These are phyloP conservation scores for Trametes versicolor DNA, from an alignment of 1,284 basidiomycete species.

Conservation along the genomic window DNA sequence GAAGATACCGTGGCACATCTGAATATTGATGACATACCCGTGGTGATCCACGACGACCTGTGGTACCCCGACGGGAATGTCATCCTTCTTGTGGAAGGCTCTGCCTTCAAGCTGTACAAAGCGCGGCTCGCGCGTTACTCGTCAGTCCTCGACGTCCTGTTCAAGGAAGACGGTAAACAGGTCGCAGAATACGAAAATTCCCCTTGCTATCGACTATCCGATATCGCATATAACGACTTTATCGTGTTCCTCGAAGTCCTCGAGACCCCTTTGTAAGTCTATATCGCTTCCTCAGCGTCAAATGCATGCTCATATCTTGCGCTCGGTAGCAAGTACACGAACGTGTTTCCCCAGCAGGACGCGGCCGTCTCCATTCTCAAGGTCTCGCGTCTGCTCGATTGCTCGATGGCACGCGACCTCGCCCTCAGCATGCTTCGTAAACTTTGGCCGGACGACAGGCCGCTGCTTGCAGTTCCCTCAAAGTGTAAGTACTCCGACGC, in stretches of 20 bases:
- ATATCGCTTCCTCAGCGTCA: constrained; percentile 15
- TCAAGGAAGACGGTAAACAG: neutral
- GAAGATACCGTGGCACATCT: neutral
- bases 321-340: constrained; percentile 38
- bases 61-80: constrained; percentile 23
- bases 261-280: constrained; percentile 14
- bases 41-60: constrained; percentile 1
- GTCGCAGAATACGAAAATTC: neutral
- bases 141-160: neutral
- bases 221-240: neutral
- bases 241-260: constrained; percentile 4
- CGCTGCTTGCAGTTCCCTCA: constrained; percentile 42
- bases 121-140: constrained; percentile 10
- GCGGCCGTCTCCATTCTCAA: neutral
- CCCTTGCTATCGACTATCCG: neutral
- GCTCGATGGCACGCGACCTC: neutral
- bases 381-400: neutral
- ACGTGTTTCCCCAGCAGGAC: neutral
- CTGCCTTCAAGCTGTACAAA: constrained; percentile 11
- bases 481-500: constrained; percentile 33
- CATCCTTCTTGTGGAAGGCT: constrained; percentile 3
- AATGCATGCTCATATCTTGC: constrained; percentile 39
- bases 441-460: constrained; percentile 35
- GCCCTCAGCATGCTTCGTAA: neutral
- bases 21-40: no score